These are phyloP conservation scores for Ganoderma leucocontextum DNA, from an alignment of 1,284 basidiomycete genomes.

Conservation along the genomic window DNA sequence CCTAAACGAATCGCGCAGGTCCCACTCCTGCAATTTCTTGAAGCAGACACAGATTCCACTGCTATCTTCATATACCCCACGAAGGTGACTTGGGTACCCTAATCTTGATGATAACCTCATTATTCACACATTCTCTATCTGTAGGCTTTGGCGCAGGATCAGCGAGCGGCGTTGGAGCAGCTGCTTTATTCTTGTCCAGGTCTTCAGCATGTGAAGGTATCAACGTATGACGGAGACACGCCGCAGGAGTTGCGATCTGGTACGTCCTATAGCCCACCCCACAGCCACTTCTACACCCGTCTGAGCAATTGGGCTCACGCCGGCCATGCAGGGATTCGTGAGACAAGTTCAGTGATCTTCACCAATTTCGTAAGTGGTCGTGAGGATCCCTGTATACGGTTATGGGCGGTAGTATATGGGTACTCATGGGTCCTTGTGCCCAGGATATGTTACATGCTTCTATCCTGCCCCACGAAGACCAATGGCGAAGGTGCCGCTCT, in stretches of 20 bases:
- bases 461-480: constrained; percentile 85
- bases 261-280: constrained; percentile 39
- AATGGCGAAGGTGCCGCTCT: constrained; percentile 69
- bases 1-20: constrained; percentile 54
- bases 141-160: constrained; percentile 91
- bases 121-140: background rate
- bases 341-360: constrained; percentile 74
- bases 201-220: constrained; percentile 71
- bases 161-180: constrained; percentile 74
- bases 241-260: constrained; percentile 69
- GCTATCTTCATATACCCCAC: constrained; percentile 93
- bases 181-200: constrained; percentile 70
- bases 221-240: constrained; percentile 92
- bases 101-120: background rate
- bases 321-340: constrained; percentile 60
- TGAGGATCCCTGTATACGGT: background rate
- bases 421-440: constrained; percentile 22
- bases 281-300: background rate
- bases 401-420: constrained; percentile 14
- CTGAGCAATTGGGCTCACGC: background rate
- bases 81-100: constrained; percentile 58
- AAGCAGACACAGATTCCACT: constrained; percentile 68
- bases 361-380: constrained; percentile 73
- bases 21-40: constrained; percentile 76
- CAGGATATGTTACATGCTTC: constrained; percentile 91